phyloP scores from a whole-genome alignment of 2,329 filamentous ascomycete genomes.

The Immersiporthe knoxdaviesiana region DNA sequence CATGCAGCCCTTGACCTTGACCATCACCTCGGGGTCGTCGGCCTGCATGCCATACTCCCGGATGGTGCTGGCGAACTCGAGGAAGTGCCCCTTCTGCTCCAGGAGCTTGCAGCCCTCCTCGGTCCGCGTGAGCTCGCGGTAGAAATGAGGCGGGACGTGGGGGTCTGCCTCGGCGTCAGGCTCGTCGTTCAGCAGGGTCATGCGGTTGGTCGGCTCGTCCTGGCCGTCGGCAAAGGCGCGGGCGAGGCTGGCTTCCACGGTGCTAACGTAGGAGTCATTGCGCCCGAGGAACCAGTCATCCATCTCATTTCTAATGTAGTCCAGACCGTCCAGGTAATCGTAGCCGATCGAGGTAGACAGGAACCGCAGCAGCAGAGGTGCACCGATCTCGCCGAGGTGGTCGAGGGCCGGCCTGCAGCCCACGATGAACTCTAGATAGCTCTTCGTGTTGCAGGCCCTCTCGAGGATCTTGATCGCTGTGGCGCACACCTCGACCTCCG shows the following conservation, averaged over 20 bases:
- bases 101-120: slow-evolving; percentile 89
- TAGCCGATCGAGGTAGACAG: slow-evolving; percentile 96
- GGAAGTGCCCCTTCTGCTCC: slow-evolving; percentile 92
- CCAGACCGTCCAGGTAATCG: slow-evolving; percentile 92
- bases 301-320: slow-evolving; percentile 99
- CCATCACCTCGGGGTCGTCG: slow-evolving; percentile 81
- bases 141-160: slow-evolving; percentile 94
- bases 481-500: slow-evolving; percentile 94
- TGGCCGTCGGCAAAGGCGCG: slow-evolving; percentile 75
- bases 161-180: slow-evolving; percentile 58
- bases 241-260: slow-evolving; percentile 94
- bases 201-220: slow-evolving; percentile 60
- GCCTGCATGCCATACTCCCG: slow-evolving; percentile 83
- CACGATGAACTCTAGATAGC: slow-evolving; percentile 92
- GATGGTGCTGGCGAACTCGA: slow-evolving; percentile 88
- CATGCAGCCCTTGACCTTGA: slow-evolving; percentile 94
- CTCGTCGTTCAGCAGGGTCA: slow-evolving; percentile 62
- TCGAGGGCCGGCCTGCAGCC: slow-evolving; percentile 93
- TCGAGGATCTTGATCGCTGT: slow-evolving; percentile 96
- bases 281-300: slow-evolving; percentile 98
- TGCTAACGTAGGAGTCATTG: slow-evolving; percentile 92
- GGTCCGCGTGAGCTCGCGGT: slow-evolving; percentile 90
- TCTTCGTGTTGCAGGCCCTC: slow-evolving; percentile 92
- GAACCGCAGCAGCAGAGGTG: slow-evolving; percentile 88
- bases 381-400: slow-evolving; percentile 94